Conservation (phyloP, 2,329 filamentous ascomycete species). For the Arthrobotrys megalospora region DNA sequence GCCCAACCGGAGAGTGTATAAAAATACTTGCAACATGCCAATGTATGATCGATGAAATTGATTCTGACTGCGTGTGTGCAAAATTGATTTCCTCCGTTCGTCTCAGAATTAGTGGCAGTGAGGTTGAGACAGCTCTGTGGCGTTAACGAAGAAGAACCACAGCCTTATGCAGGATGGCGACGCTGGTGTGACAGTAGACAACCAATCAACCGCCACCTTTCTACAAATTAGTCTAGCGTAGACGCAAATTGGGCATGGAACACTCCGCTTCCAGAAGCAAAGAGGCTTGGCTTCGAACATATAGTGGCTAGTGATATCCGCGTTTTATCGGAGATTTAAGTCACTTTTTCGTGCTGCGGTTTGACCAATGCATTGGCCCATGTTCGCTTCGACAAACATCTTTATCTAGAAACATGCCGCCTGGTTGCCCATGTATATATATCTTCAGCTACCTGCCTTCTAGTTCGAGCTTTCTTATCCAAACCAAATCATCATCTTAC, state of each 20-base stretch:
- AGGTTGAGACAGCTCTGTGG: constrained; percentile 20
- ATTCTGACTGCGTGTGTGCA: constrained; percentile 10
- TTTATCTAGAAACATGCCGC: constrained; percentile 23
- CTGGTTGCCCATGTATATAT: constrained; percentile 10
- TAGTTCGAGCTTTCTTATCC: constrained; percentile 2
- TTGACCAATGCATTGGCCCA: constrained; percentile 11
- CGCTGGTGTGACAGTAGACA: constrained; percentile 20
- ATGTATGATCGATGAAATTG: constrained; percentile 19
- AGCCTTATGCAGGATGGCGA: constrained; percentile 28
- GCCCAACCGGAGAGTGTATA: not conserved
- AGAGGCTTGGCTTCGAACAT: constrained; percentile 1
- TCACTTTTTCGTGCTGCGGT: constrained; percentile 14
- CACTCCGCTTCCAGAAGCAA: not conserved
- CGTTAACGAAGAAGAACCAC: not conserved
- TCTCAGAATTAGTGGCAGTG: constrained; percentile 31
- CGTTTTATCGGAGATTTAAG: constrained; percentile 26
- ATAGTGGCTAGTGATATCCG: constrained; percentile 24
- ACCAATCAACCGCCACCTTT: not conserved
- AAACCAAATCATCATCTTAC: constrained; percentile 8
- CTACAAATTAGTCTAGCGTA: not conserved
- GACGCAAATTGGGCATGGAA: not conserved
- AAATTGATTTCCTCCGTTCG: constrained; percentile 17
- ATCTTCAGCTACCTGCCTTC: not conserved
- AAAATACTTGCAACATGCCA: constrained; percentile 27
- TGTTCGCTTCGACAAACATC: not conserved